phyloP scores from a whole-genome alignment of 805 yeast species.

The Lipomyces sp. region DNA sequence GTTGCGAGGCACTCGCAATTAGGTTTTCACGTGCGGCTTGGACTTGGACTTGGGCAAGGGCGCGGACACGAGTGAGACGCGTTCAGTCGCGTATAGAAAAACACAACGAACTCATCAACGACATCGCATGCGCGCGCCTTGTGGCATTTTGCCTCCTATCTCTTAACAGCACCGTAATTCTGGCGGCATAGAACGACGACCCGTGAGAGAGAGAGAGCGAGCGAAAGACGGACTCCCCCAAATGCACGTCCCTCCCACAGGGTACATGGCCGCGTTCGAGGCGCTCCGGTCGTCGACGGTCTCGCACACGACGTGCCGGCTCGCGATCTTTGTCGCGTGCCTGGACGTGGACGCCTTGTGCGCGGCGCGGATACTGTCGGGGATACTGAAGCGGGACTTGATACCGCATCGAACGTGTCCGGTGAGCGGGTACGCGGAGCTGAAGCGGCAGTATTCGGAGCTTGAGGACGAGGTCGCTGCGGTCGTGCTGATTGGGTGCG shows the following conservation, averaged over 20 bases:
- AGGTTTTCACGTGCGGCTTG: too few relatives aligned
- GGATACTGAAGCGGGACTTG: conserved; percentile 70
- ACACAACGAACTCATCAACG: too few relatives aligned
- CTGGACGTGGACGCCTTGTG: conserved; percentile 88
- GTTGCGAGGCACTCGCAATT: too few relatives aligned
- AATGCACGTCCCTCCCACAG: conserved; percentile 77
- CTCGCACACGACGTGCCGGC: conserved; percentile 88
- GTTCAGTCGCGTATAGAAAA: too few relatives aligned
- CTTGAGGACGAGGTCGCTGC: conserved; percentile 74
- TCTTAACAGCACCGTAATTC: too few relatives aligned
- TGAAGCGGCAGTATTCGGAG: conserved; percentile 54
- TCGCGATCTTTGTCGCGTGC: conserved; percentile 85
- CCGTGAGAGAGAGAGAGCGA: too few relatives aligned
- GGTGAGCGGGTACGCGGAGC: conserved; percentile 83
- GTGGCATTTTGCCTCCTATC: too few relatives aligned
- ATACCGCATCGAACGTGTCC: conserved; percentile 88
- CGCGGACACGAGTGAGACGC: too few relatives aligned
- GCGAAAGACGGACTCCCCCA: too few relatives aligned
- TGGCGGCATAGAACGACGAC: too few relatives aligned
- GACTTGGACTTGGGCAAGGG: too few relatives aligned
- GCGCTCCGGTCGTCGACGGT: conserved; percentile 67
- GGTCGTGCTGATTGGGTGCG: conserved; percentile 84
- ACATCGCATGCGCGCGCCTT: too few relatives aligned
- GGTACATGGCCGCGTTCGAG: conserved; percentile 64
- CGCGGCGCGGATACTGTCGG: conserved; percentile 72